phyloP scores from a whole-genome alignment of 371 early-diverging fungal genomes.

The Capniomyces stellatus region DNA sequence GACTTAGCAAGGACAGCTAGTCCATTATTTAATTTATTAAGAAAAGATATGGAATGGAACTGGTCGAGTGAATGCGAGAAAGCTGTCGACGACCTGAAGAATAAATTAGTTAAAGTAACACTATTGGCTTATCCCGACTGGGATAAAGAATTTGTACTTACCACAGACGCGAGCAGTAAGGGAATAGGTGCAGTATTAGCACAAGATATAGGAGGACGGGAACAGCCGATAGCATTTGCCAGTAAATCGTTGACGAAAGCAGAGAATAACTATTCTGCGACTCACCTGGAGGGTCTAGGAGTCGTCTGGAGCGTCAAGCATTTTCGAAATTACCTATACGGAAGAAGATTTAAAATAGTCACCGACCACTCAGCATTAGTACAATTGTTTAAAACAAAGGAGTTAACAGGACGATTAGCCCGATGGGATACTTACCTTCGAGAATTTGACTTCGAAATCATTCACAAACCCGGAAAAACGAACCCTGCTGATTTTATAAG shows the following conservation, averaged over 20 bases:
- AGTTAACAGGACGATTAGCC: neutral
- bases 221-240: neutral
- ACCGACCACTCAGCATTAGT: slow-evolving; percentile 1
- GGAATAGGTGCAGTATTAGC: slow-evolving; percentile 1
- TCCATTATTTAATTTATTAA: slow-evolving; percentile 1
- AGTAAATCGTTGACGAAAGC: neutral
- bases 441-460: neutral
- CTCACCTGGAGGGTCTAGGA: neutral
- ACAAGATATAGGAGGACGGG: neutral
- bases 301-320: neutral
- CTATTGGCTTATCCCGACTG: neutral
- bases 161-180: neutral
- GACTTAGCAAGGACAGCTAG: neutral
- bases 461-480: neutral
- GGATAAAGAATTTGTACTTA: neutral
- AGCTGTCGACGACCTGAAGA: neutral
- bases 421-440: neutral
- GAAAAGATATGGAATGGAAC: neutral
- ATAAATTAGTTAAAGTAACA: neutral
- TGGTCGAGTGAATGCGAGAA: neutral
- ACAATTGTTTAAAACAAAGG: neutral
- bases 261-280: slow-evolving; percentile 1
- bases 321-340: neutral
- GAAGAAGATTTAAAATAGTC: neutral
- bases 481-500: neutral